Conservation (phyloP, 2,329 filamentous ascomycete genomes). For the Aspergillus flavus region DNA sequence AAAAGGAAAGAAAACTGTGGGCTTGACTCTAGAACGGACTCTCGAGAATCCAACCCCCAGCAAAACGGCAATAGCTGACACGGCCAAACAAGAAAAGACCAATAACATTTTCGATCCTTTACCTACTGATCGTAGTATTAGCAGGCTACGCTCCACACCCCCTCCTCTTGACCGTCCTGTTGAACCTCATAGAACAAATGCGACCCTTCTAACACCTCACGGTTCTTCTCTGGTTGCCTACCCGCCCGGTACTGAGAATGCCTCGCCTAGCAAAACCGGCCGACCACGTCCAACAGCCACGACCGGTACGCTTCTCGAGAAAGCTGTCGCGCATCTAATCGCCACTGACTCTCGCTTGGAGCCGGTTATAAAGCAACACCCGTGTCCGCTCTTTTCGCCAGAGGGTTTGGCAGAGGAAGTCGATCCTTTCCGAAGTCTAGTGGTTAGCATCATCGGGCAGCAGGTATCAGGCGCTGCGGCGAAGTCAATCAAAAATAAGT, state of each 20-base stretch:
- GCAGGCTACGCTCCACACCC: constrained; percentile 51
- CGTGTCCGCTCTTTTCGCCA: constrained; percentile 77
- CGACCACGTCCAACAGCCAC: constrained; percentile 55
- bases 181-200: constrained; percentile 52
- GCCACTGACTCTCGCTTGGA: constrained; percentile 72
- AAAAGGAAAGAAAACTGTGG: constrained; percentile 27
- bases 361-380: constrained; percentile 71
- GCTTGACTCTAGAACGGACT: constrained; percentile 5
- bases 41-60: not conserved
- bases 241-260: constrained; percentile 42
- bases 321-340: constrained; percentile 75
- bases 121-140: constrained; percentile 34
- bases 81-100: constrained; percentile 32
- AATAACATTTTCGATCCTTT: constrained; percentile 30
- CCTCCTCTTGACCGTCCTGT: constrained; percentile 48
- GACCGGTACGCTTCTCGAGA: constrained; percentile 71
- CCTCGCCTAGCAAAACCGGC: constrained; percentile 44
- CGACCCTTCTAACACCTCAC: constrained; percentile 51
- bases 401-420: constrained; percentile 81
- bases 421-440: constrained; percentile 83
- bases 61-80: constrained; percentile 10
- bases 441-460: constrained; percentile 89
- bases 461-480: constrained; percentile 95
- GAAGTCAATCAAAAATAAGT: constrained; percentile 83
- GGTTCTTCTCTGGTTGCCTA: constrained; percentile 52